Evolutionary conservation across 2,329 filamentous ascomycete species (phyloP).

Genomic region (Pseudovirgaria hyperparasitica): DNA sequence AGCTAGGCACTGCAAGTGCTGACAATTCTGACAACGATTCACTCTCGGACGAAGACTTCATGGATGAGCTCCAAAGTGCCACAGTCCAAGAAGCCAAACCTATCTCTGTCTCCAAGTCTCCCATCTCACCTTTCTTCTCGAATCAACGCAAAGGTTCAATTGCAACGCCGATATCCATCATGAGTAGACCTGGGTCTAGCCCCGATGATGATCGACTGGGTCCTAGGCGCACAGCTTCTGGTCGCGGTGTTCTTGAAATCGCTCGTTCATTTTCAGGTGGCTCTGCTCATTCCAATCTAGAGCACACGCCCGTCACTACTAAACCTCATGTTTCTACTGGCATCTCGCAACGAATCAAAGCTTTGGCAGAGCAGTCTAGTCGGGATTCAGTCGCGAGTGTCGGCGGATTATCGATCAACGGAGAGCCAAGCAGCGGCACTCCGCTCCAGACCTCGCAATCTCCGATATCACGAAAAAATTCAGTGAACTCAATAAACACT

Average conservation of each 20-base stretch:
- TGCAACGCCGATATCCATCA: constrained; percentile 11
- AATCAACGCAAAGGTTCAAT: constrained; percentile 21
- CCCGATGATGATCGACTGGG: constrained; percentile 13
- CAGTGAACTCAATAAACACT: constrained; percentile 22
- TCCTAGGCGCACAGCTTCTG: constrained; percentile 15
- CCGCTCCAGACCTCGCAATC: constrained; percentile 17
- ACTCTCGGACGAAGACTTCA: constrained; percentile 65
- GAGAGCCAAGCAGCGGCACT: constrained; percentile 4
- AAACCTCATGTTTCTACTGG: constrained; percentile 78
- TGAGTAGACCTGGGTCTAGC: too few species aligned
- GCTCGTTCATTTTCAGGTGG: constrained; percentile 12
- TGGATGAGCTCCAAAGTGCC: constrained; percentile 75
- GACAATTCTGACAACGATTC: constrained; percentile 34
- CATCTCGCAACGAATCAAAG: constrained; percentile 90
- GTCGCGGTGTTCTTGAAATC: too few species aligned
- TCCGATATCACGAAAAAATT: constrained; percentile 24
- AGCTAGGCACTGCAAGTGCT: constrained; percentile 21
- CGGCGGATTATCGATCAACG: constrained; percentile 9
- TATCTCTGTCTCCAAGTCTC: constrained; percentile 68
- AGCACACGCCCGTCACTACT: constrained; percentile 37
- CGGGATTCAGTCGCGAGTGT: constrained; percentile 27
- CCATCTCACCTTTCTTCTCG: constrained; percentile 56
- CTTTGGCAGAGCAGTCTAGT: constrained; percentile 64
- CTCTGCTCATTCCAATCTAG: constrained; percentile 11
- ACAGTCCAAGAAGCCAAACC: constrained; percentile 75